These are phyloP conservation scores for Bothriochloa decipiens DNA, from an alignment of 176 grass and related monocot species.

Conservation along the genomic window DNA sequence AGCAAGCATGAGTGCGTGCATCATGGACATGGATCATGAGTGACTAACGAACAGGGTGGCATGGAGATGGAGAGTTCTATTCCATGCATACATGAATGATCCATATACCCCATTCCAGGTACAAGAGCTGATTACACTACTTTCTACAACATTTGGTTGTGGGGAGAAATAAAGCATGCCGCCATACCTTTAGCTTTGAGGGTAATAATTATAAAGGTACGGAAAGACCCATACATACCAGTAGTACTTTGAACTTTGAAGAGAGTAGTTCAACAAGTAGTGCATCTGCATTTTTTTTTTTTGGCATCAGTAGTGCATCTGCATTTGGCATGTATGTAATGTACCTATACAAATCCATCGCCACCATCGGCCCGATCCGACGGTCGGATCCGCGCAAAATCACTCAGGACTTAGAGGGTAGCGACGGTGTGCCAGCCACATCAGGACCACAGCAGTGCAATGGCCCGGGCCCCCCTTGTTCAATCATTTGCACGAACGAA, in stretches of 20 bases:
- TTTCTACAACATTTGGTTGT: neutral
- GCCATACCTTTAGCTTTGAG: neutral
- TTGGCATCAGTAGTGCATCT: neutral
- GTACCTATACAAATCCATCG: neutral
- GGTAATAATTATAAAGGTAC: neutral
- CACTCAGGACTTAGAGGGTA: neutral
- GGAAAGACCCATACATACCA: conserved; percentile 12
- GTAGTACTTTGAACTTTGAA: neutral
- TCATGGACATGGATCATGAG: neutral
- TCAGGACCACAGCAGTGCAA: conserved; percentile 5
- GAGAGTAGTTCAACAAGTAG: conserved; percentile 13
- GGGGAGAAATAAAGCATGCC: neutral
- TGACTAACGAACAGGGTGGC: neutral
- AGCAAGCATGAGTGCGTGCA: neutral
- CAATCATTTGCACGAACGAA: conserved; percentile 38
- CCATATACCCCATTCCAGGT: too few relatives aligned
- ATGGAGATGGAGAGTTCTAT: neutral
- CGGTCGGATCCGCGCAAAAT: neutral
- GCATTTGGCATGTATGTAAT: conserved; percentile 10
- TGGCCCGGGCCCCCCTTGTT: neutral
- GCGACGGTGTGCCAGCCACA: neutral
- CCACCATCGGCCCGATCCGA: neutral
- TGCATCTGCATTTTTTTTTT: neutral
- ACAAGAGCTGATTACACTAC: too few relatives aligned
- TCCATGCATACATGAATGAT: neutral